phyloP scores from a whole-genome alignment of 2,329 filamentous ascomycete species.

The Botrytis medusae region DNA sequence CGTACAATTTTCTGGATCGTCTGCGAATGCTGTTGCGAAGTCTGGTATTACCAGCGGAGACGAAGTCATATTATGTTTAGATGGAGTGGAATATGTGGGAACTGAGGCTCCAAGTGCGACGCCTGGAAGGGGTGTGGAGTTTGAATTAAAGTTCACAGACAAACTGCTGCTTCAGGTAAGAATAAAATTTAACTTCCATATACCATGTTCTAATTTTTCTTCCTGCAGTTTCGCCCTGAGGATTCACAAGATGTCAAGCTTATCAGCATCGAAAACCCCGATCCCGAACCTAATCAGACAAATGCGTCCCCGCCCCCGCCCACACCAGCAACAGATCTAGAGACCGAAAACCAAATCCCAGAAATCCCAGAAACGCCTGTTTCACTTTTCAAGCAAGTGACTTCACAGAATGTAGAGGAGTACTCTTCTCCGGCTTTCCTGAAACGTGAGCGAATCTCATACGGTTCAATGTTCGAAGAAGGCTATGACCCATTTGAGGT shows the following conservation, averaged over 20 bases:
- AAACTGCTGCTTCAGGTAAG: slow-evolving; percentile 51
- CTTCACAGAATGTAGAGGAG: slow-evolving; percentile 48
- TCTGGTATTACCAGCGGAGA: slow-evolving; percentile 76
- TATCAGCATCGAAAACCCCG: slow-evolving; percentile 54
- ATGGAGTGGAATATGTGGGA: slow-evolving; percentile 62
- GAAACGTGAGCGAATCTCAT: slow-evolving; percentile 68
- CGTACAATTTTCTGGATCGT: slow-evolving; percentile 68
- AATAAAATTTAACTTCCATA: background rate
- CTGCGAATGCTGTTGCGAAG: slow-evolving; percentile 67
- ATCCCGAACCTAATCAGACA: slow-evolving; percentile 29
- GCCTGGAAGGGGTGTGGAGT: slow-evolving; percentile 54
- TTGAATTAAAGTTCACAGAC: slow-evolving; percentile 57
- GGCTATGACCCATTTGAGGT: slow-evolving; percentile 66
- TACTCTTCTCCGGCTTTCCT: slow-evolving; percentile 80
- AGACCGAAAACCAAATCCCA: slow-evolving; percentile 23
- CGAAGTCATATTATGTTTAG: slow-evolving; percentile 65
- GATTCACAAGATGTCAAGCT: slow-evolving; percentile 49
- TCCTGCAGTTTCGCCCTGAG: slow-evolving; percentile 47
- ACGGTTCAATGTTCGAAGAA: slow-evolving; percentile 64
- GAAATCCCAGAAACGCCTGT: slow-evolving; percentile 30
- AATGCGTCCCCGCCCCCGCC: slow-evolving; percentile 21
- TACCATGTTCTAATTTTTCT: slow-evolving; percentile 27
- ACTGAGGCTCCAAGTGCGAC: slow-evolving; percentile 44
- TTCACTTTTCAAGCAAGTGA: slow-evolving; percentile 33
- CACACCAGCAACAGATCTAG: slow-evolving; percentile 29